Conservation (phyloP, 2,329 filamentous ascomycete genomes). For the Aspergillus terreus region DNA sequence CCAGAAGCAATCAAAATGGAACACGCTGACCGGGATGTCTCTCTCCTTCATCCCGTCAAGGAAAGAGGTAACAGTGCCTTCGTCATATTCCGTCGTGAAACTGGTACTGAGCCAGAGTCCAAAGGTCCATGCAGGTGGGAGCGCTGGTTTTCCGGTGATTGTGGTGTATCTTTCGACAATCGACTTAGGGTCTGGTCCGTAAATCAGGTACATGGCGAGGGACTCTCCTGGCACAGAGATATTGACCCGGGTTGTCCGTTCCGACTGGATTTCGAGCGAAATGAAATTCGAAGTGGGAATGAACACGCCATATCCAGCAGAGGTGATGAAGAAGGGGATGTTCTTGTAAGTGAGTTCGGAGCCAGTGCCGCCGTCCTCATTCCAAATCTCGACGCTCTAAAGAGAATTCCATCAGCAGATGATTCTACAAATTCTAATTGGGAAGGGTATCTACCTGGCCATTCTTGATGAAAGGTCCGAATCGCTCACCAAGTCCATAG, state of each 20-base stretch:
- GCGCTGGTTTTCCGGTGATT: constrained; percentile 6
- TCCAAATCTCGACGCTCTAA: constrained; percentile 10
- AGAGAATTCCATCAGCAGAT: neutral
- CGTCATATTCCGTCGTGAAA: constrained; percentile 10
- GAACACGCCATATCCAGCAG: constrained; percentile 8
- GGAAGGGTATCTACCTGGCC: constrained; percentile 1
- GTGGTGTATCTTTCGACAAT: constrained; percentile 6
- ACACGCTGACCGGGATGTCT: constrained; percentile 8
- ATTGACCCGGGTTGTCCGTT: constrained; percentile 7
- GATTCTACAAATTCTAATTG: neutral
- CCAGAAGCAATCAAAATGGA: constrained; percentile 12
- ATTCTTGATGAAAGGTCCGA: constrained; percentile 8
- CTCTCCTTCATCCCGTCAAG: constrained; percentile 7
- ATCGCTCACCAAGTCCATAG: constrained; percentile 9
- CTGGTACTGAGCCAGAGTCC: constrained; percentile 9
- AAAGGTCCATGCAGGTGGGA: constrained; percentile 8
- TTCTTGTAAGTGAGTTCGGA: constrained; percentile 11
- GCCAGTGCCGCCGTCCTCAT: constrained; percentile 9
- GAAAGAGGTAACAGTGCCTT: constrained; percentile 6
- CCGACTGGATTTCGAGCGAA: constrained; percentile 7
- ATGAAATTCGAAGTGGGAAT: constrained; percentile 6
- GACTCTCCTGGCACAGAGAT: constrained; percentile 5
- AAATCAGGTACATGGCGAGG: constrained; percentile 7
- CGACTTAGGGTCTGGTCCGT: constrained; percentile 7
- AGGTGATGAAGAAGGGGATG: constrained; percentile 10